Evolutionary conservation across 306 rosid species (phyloP).

Genomic region (Vigna trinervia): DNA sequence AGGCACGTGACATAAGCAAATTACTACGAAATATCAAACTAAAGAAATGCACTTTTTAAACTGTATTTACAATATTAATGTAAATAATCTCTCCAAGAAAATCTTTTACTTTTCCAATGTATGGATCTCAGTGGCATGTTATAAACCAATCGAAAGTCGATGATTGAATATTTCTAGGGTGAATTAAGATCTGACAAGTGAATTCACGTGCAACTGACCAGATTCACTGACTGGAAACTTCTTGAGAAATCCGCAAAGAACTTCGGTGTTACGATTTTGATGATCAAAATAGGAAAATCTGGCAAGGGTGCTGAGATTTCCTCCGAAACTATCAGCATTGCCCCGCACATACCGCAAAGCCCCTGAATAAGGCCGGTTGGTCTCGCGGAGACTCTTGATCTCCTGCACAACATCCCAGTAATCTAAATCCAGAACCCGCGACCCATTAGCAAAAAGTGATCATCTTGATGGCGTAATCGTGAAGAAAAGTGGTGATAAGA

Average conservation of each 20-base stretch:
- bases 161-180: background rate
- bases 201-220: slow-evolving; percentile 63
- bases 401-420: slow-evolving; percentile 70
- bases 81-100: background rate
- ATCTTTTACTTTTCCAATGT: background rate
- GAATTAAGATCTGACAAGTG: slow-evolving; percentile 35
- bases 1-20: background rate
- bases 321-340: slow-evolving; percentile 72
- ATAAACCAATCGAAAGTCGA: background rate
- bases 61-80: background rate
- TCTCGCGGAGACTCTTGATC: slow-evolving; percentile 48
- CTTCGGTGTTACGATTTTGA: slow-evolving; percentile 37
- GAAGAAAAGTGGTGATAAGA: background rate
- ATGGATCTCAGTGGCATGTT: background rate
- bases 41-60: background rate
- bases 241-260: slow-evolving; percentile 92
- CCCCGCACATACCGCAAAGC: slow-evolving; percentile 64
- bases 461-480: background rate
- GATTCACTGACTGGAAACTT: slow-evolving; percentile 73
- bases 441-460: slow-evolving; percentile 38
- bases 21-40: slow-evolving; percentile 4
- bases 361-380: slow-evolving; percentile 33
- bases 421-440: slow-evolving; percentile 53
- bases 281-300: slow-evolving; percentile 73
- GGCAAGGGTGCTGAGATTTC: slow-evolving; percentile 58